Conservation (phyloP, 1,284 basidiomycete genomes). For the Cryptococcus jaspeensis region DNA sequence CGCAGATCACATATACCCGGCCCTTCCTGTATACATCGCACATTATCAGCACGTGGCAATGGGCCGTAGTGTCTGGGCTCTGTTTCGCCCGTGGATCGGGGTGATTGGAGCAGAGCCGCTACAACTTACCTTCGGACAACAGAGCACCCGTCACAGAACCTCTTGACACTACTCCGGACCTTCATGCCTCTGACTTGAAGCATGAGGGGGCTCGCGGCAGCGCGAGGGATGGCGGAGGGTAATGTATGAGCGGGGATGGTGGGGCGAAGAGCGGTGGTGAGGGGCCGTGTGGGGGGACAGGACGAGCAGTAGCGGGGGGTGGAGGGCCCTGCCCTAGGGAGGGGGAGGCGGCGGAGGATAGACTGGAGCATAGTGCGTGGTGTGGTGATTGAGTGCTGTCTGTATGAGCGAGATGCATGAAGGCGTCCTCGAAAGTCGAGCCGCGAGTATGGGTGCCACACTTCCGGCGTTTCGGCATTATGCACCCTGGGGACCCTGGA, state of each 20-base stretch:
- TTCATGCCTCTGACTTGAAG: constrained; percentile 75
- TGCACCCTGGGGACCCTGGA: neutral
- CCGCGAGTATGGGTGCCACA: neutral
- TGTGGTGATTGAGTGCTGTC: neutral
- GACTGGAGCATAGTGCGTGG: constrained; percentile 8
- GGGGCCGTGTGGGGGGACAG: constrained; percentile 11
- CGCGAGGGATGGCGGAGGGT: neutral
- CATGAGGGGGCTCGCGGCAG: constrained; percentile 2
- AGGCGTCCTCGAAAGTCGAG: neutral
- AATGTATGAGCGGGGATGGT: constrained; percentile 7
- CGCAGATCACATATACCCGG: constrained; percentile 88
- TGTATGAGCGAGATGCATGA: neutral
- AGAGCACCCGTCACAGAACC: constrained; percentile 85
- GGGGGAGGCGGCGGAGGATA: constrained; percentile 8
- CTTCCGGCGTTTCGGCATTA: neutral
- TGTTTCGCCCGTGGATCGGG: neutral
- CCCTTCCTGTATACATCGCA: constrained; percentile 72
- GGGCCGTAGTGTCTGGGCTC: neutral
- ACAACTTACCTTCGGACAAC: constrained; percentile 61
- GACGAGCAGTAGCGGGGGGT: constrained; percentile 17
- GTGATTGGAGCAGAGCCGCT: neutral
- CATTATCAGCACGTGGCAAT: constrained; percentile 17
- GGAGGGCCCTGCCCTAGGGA: neutral
- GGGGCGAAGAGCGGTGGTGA: constrained; percentile 9
- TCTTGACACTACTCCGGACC: constrained; percentile 89